phyloP scores from a whole-genome alignment of 1,284 basidiomycete species.

The Ustilago tritici region DNA sequence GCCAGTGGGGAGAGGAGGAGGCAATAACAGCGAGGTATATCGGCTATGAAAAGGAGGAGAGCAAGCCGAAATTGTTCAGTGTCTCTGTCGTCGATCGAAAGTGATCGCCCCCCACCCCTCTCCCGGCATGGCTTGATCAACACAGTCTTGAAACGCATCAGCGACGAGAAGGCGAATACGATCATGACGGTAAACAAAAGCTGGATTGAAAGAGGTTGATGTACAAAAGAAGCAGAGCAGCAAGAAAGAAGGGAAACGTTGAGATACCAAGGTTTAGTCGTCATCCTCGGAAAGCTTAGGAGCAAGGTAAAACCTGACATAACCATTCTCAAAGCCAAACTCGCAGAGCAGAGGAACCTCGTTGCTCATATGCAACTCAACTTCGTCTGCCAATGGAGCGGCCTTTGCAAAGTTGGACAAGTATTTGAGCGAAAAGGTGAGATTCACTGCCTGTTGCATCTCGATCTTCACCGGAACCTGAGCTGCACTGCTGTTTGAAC shows the following conservation, averaged over 20 bases:
- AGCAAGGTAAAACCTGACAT: slow-evolving; percentile 68
- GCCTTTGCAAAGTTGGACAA: slow-evolving; percentile 97
- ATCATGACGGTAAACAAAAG: neutral
- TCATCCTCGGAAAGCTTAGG: slow-evolving; percentile 67
- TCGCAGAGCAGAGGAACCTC: slow-evolving; percentile 74
- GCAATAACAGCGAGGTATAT: slow-evolving; percentile 14
- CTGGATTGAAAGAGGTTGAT: neutral
- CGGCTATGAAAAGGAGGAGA: slow-evolving; percentile 2
- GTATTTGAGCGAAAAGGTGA: slow-evolving; percentile 98
- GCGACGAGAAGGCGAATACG: no score
- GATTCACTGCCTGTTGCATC: slow-evolving; percentile 79
- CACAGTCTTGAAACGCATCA: neutral
- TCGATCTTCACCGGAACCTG: slow-evolving; percentile 70
- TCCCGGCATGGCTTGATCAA: neutral
- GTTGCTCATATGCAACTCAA: slow-evolving; percentile 71
- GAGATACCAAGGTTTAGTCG: slow-evolving; percentile 32
- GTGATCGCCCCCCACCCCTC: neutral
- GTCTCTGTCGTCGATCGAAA: slow-evolving; percentile 42
- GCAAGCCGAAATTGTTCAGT: slow-evolving; percentile 29
- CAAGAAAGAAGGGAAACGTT: neutral
- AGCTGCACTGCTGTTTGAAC: slow-evolving; percentile 13
- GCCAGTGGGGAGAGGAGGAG: neutral
- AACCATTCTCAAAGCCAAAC: slow-evolving; percentile 85
- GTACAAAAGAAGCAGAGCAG: neutral
- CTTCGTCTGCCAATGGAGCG: slow-evolving; percentile 79